These are phyloP conservation scores for Adiantum capillusveneris DNA, from an alignment of 75 land plant genomes.

Conservation along the genomic window DNA sequence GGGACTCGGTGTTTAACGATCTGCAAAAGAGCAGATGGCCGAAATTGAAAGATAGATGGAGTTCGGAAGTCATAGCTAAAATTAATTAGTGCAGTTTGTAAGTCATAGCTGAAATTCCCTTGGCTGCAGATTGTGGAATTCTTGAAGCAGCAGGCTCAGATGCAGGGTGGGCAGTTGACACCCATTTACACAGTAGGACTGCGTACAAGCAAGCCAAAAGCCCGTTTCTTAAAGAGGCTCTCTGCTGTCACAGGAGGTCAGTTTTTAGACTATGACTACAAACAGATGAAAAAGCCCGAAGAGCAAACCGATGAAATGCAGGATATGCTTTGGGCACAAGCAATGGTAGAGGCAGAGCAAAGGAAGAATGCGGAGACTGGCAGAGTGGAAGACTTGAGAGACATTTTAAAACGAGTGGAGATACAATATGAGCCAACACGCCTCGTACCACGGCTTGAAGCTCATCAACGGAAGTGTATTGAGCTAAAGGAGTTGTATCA, in stretches of 20 bases:
- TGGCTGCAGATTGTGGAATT: conserved; percentile 9
- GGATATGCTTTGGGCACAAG: conserved; percentile 14
- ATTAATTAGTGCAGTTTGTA: too few relatives aligned
- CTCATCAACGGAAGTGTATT: neutral
- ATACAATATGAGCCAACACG: conserved; percentile 5
- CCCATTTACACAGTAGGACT: conserved; percentile 15
- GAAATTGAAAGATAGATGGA: too few relatives aligned
- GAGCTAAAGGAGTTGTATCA: conserved; percentile 3
- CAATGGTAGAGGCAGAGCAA: conserved; percentile 12
- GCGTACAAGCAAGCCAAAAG: conserved; percentile 10
- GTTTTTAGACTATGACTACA: conserved; percentile 10
- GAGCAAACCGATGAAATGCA: conserved; percentile 1
- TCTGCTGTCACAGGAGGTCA: conserved; percentile 13
- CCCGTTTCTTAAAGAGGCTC: conserved; percentile 17
- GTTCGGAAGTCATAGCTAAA: too few relatives aligned
- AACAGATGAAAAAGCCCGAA: neutral
- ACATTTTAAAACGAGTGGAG: conserved; percentile 10
- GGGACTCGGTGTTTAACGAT: too few relatives aligned
- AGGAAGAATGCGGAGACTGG: conserved; percentile 6
- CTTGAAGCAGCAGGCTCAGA: conserved; percentile 11
- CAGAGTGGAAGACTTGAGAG: conserved; percentile 1
- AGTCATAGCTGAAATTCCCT: neutral
- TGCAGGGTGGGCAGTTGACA: conserved; percentile 5
- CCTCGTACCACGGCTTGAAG: neutral
- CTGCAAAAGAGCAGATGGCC: too few relatives aligned